phyloP scores from a whole-genome alignment of 2,329 filamentous ascomycete genomes.

The Tolypocladium ovalisporum region DNA sequence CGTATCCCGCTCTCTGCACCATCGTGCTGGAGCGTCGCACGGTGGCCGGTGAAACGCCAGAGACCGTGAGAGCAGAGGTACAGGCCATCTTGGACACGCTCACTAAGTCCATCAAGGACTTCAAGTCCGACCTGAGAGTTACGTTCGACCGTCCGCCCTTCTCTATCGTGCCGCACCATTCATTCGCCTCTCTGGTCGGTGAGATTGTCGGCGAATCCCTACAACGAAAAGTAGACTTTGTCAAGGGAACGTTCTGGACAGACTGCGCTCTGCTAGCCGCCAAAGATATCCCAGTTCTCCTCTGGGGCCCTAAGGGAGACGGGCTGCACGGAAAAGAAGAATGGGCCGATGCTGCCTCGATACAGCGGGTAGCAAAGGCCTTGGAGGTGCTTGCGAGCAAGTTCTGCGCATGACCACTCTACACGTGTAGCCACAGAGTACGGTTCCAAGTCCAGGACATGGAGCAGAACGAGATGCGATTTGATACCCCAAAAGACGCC shows the following conservation, averaged over 20 bases:
- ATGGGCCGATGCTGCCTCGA: slow-evolving; percentile 33
- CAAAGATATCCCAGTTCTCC: slow-evolving; percentile 31
- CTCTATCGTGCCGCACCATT: slow-evolving; percentile 26
- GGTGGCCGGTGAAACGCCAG: slow-evolving; percentile 28
- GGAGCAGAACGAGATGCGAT: not conserved
- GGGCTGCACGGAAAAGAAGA: slow-evolving; percentile 40
- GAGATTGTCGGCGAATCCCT: slow-evolving; percentile 16
- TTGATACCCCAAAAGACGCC: not conserved
- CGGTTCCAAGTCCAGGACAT: not conserved
- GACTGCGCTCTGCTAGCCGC: slow-evolving; percentile 36
- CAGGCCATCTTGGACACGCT: slow-evolving; percentile 22
- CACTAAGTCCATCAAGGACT: slow-evolving; percentile 18
- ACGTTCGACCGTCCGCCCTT: slow-evolving; percentile 31
- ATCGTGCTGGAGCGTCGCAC: slow-evolving; percentile 38
- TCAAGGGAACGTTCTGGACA: slow-evolving; percentile 32
- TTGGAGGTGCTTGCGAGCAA: slow-evolving; percentile 14
- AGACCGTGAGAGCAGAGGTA: slow-evolving; percentile 26
- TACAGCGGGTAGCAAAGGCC: slow-evolving; percentile 20
- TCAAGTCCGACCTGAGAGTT: slow-evolving; percentile 27
- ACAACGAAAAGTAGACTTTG: slow-evolving; percentile 13
- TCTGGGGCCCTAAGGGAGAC: slow-evolving; percentile 35
- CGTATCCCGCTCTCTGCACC: slow-evolving; percentile 37
- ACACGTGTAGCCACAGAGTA: not conserved
- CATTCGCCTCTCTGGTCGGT: slow-evolving; percentile 23
- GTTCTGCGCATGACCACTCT: slow-evolving; percentile 13